Base-by-base conservation (phyloP, 2,329 filamentous ascomycete genomes). In the Beauveria sp. region DNA sequence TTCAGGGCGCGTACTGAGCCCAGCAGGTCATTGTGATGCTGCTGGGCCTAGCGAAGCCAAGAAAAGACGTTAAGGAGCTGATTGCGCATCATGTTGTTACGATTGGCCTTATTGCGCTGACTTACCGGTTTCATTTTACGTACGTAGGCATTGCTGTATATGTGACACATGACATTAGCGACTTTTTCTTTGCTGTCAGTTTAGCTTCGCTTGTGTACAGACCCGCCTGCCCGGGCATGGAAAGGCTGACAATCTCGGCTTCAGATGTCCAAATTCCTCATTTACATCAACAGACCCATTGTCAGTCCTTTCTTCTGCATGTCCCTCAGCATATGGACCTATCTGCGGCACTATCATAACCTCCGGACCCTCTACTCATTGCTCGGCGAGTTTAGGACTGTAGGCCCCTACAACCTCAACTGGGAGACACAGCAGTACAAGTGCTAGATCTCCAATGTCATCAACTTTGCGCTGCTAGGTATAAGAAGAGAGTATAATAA, bases 101-200 rank as follows among this genome's bases (percentile, higher is more conserved):
- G 20, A 78, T 98, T 63, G 79, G 87, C 22, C 82, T 98, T 68
- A 96, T 98, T 67, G 88, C 77, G 62, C 78, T 93, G 70, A 95
- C 90, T 78, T 98, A 97, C 77, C 87, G 91, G 64, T 98, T 96
- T 80, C 93, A 98, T 76, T 98, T 97, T 74, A 96, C 92, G 20
- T 93, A 96, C 76, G 96, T 98, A 73, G 93, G 93, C 28, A 77
- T 97, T 60, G 90, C 91, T 20, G 91, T 98, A 38, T 98, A 96
- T 75, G 91, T 95, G 64, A 96, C 93, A 10, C 91, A 96, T 75
- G 93, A 98, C 72, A 90, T 97, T 64, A 92, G 88, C 64, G 93
- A 97, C 74, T 96, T 97, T 77, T 97, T 97, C 84, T 83, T 97
- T 49, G 93, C 93, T 43, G 95, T 90, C 2, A 3, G 22, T 22